A percentile compares a stretch with the other conserved stretches of the same genome.
phyloP scores from a whole-genome alignment of 306 rosid genomes.

The Dicorynia guianensis region DNA sequence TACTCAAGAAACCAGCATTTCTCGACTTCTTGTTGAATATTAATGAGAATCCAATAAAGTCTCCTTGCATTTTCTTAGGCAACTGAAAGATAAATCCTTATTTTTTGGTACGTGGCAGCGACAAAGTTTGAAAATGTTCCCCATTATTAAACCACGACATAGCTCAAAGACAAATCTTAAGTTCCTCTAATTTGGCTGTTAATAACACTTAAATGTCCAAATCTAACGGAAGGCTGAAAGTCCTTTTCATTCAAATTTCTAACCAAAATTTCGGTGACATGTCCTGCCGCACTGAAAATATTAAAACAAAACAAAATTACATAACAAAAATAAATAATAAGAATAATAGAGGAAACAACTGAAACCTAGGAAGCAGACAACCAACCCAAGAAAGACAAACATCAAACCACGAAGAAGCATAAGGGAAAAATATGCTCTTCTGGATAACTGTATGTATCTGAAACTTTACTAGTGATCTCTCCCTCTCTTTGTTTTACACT shows the following conservation, averaged over 20 bases:
- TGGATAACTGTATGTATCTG: conserved; percentile 4
- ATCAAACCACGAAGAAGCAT: conserved; percentile 33
- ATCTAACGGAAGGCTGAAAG: neutral
- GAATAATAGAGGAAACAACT: neutral
- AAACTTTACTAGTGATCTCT: conserved; percentile 26
- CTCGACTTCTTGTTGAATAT: too few species aligned
- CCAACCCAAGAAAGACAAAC: conserved; percentile 31
- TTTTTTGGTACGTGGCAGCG: too few species aligned
- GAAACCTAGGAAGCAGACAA: conserved; percentile 32
- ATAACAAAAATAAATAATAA: neutral
- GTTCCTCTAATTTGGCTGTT: neutral
- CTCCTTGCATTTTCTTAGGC: too few species aligned
- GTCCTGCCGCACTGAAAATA: conserved; percentile 2
- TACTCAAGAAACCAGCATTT: too few species aligned
- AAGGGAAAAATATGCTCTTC: neutral
- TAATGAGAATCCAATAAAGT: too few species aligned
- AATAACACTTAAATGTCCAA: neutral
- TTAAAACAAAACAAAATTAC: neutral
- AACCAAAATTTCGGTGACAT: conserved; percentile 31
- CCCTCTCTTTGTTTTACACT: conserved; percentile 45
- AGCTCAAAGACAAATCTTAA: neutral
- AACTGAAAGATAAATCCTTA: too few species aligned
- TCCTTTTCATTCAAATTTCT: conserved; percentile 22
- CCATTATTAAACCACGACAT: neutral
- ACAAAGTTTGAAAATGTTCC: too few species aligned